A percentile compares a stretch with the other conserved stretches of the same genome.
Evolutionary conservation across 306 rosid species (phyloP).

Genomic region (Prunus mume): DNA sequence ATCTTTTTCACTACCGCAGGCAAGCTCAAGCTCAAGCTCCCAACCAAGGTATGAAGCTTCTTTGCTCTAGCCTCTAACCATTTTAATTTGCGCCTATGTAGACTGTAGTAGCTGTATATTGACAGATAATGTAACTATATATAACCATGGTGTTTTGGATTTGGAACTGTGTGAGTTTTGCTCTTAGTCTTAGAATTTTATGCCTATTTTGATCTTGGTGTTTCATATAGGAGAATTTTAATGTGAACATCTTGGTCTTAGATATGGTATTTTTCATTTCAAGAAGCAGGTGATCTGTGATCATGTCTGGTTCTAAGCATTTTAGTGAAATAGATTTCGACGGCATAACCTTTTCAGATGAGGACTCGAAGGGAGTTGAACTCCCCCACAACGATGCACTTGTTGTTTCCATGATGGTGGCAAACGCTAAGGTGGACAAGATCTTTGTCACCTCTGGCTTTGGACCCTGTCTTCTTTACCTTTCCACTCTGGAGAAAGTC

Average conservation of each 20-base stretch:
- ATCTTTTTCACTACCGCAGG: no score
- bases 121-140: no score
- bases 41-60: no score
- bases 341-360: not conserved
- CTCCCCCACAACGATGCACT: not conserved
- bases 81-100: no score
- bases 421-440: not conserved
- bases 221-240: no score
- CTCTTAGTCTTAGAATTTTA: no score
- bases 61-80: no score
- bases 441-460: not conserved
- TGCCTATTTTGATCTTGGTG: no score
- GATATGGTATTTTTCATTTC: not conserved
- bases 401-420: not conserved
- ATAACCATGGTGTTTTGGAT: no score
- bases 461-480: not conserved
- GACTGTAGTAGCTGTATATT: no score
- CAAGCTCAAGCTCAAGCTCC: not conserved
- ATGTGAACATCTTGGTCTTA: no score
- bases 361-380: not conserved
- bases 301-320: not conserved
- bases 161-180: no score
- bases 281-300: not conserved
- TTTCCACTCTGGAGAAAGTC: not conserved
- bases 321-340: not conserved